Conservation (phyloP, 2,329 filamentous ascomycete genomes). For the Sporothrix humicola region DNA sequence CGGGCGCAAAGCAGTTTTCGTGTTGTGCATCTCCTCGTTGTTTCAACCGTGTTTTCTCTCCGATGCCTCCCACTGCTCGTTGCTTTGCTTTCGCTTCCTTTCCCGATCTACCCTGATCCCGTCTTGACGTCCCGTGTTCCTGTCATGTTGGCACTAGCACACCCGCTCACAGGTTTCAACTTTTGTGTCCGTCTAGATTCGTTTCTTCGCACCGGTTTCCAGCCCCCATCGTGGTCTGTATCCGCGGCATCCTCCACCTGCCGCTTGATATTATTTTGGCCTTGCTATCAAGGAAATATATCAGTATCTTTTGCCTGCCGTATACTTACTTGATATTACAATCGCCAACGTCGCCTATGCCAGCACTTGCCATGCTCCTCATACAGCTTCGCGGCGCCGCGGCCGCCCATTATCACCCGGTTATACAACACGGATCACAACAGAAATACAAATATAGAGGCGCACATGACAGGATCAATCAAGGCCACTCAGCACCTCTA, state of each 20-base stretch:
- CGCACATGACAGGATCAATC: background rate
- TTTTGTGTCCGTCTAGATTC: background rate
- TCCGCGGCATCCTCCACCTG: background rate
- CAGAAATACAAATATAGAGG: background rate
- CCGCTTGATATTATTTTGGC: background rate
- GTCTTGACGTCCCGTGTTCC: background rate
- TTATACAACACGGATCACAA: slow-evolving; percentile 7
- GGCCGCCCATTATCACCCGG: slow-evolving; percentile 26
- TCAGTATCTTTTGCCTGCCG: background rate
- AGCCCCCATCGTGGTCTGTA: slow-evolving; percentile 2
- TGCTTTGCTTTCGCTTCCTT: background rate
- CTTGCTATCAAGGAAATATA: background rate
- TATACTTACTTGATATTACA: background rate
- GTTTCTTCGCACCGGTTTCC: background rate
- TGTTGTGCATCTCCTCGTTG: slow-evolving; percentile 3
- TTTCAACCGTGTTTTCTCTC: background rate
- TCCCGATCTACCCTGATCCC: background rate
- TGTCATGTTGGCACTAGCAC: background rate
- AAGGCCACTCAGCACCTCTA: too few relatives aligned
- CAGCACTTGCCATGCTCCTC: background rate
- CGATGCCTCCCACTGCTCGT: background rate
- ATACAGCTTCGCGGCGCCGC: slow-evolving; percentile 12
- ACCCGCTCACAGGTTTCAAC: background rate
- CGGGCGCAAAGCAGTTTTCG: background rate
- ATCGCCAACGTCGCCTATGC: background rate